Percentiles rank a stretch among this genome's conserved stretches.
These are phyloP conservation scores for Ulmus americana DNA, from an alignment of 331 rosid genomes.

Conservation along the genomic window DNA sequence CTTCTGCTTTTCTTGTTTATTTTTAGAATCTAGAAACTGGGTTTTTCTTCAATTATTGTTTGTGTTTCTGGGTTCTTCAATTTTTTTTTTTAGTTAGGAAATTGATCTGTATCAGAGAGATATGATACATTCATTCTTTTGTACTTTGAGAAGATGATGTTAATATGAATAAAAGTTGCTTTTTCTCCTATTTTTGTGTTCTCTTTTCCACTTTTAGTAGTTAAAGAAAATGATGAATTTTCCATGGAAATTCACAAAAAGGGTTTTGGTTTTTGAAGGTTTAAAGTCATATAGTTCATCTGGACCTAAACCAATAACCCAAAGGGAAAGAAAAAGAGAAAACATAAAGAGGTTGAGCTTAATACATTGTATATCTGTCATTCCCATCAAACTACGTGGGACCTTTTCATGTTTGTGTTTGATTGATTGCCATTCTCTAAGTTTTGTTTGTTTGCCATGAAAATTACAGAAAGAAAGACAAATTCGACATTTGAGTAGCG, in stretches of 20 bases:
- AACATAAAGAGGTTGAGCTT: neutral
- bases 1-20: slow-evolving; percentile 49
- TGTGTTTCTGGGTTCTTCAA: neutral
- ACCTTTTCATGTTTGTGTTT: neutral
- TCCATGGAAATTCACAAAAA: too few relatives aligned
- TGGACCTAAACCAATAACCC: neutral
- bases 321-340: neutral
- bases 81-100: too few relatives aligned
- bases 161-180: neutral
- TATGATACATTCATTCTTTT: neutral
- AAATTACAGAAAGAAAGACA: neutral
- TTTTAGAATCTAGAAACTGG: slow-evolving; percentile 20
- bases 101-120: too few relatives aligned
- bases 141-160: too few relatives aligned
- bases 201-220: neutral
- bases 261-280: too few relatives aligned
- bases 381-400: slow-evolving; percentile 4
- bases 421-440: neutral
- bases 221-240: too few relatives aligned
- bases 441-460: slow-evolving; percentile 1
- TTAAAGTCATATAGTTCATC: neutral
- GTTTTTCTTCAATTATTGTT: neutral
- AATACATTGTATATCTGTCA: slow-evolving; percentile 12
- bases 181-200: neutral
- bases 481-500: too few relatives aligned